Evolutionary conservation across 139 green algal species (phyloP).

Genomic region (Chlamydomonas urium): DNA sequence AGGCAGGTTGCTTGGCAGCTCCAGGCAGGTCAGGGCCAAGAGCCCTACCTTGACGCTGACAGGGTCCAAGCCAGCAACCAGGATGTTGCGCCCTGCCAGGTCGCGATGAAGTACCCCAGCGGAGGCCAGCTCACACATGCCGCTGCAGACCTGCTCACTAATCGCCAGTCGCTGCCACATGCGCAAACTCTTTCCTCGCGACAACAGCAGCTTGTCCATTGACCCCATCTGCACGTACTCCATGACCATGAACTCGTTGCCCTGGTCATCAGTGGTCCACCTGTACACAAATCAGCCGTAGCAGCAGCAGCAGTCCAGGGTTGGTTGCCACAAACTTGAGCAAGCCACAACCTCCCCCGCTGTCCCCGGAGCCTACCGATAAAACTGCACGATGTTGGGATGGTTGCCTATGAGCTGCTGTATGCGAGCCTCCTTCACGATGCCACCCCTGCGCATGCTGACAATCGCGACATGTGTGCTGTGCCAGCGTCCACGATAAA

Average conservation of each 20-base stretch:
- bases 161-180: slow-evolving; percentile 38
- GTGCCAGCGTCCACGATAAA: slow-evolving; percentile 45
- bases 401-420: slow-evolving; percentile 48
- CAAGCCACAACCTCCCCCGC: too few relatives aligned
- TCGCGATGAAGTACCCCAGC: slow-evolving; percentile 50
- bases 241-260: slow-evolving; percentile 54
- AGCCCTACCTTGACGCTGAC: slow-evolving; percentile 54
- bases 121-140: slow-evolving; percentile 42
- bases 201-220: slow-evolving; percentile 40
- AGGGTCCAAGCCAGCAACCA: slow-evolving; percentile 46
- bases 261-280: slow-evolving; percentile 39
- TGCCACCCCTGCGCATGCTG: slow-evolving; percentile 46
- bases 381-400: slow-evolving; percentile 47
- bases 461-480: slow-evolving; percentile 48
- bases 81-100: slow-evolving; percentile 51
- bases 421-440: slow-evolving; percentile 46
- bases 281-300: too few relatives aligned
- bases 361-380: slow-evolving; percentile 26
- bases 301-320: too few relatives aligned
- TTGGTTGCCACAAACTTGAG: too few relatives aligned
- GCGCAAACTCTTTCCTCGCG: slow-evolving; percentile 24
- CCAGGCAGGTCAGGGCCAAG: neutral
- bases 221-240: slow-evolving; percentile 45
- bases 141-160: slow-evolving; percentile 48
- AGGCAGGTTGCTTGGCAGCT: neutral